Evolutionary conservation across 73 alveolate genomes (phyloP).

Genomic region (Paramecium pentaurelia): DNA sequence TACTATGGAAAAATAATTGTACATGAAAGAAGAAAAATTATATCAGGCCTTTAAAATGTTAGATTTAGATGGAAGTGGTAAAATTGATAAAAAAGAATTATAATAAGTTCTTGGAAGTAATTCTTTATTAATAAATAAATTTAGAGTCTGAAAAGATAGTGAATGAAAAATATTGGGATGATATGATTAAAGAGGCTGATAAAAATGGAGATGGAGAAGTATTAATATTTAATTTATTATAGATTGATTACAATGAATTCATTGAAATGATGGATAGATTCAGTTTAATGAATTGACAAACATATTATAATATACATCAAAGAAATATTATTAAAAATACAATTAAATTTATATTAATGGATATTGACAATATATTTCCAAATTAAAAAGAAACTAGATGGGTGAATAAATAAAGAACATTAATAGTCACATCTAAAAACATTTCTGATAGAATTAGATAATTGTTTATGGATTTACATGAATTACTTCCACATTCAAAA

Average conservation of each 20-base stretch:
- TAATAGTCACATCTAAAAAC: slow-evolving; percentile 90
- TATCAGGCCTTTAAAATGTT: slow-evolving; percentile 60
- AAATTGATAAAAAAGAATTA: slow-evolving; percentile 63
- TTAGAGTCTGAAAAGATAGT: background rate
- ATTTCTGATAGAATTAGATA: slow-evolving; percentile 84
- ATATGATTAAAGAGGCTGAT: slow-evolving; percentile 56
- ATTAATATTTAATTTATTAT: background rate
- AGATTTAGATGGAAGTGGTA: slow-evolving; percentile 68
- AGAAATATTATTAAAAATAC: background rate
- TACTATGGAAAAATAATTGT: slow-evolving; percentile 61
- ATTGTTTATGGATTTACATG: slow-evolving; percentile 80
- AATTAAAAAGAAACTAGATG: slow-evolving; percentile 75
- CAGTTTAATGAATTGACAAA: slow-evolving; percentile 31
- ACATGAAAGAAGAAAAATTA: slow-evolving; percentile 61
- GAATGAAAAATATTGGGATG: slow-evolving; percentile 52
- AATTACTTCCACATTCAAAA: slow-evolving; percentile 94
- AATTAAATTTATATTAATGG: slow-evolving; percentile 43
- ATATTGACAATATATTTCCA: slow-evolving; percentile 56
- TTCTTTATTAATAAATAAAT: background rate
- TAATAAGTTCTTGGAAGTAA: slow-evolving; percentile 43
- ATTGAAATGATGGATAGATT: slow-evolving; percentile 60
- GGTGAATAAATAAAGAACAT: slow-evolving; percentile 90
- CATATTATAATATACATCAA: background rate
- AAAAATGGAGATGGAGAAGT: slow-evolving; percentile 65
- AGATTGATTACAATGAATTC: slow-evolving; percentile 57